Evolutionary conservation across 192 early-diverging fungal genomes (phyloP).

Genomic region (Pilaira anomala): DNA sequence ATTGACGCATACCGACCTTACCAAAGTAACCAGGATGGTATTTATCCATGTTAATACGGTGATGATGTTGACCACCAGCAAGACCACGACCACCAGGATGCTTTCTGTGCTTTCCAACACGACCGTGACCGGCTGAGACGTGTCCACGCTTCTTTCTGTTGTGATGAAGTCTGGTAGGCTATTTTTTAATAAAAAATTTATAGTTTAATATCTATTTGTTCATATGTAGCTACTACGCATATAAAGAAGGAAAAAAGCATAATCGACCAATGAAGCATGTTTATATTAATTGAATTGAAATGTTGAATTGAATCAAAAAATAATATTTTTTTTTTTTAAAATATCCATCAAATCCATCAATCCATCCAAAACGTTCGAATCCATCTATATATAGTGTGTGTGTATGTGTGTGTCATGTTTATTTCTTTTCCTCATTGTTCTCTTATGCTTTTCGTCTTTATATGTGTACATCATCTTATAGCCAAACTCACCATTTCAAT

Average conservation of each 20-base stretch:
- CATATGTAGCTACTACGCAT: neutral
- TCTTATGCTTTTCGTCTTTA: slow-evolving; percentile 36
- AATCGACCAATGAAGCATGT: neutral
- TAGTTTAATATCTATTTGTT: neutral
- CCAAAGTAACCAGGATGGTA: slow-evolving; percentile 99
- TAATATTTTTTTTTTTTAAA: neutral
- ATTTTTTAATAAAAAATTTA: slow-evolving; percentile 4
- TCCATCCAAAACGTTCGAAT: slow-evolving; percentile 7
- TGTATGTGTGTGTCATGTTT: neutral
- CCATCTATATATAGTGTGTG: slow-evolving; percentile 17
- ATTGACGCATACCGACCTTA: slow-evolving; percentile 99
- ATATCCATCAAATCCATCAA: slow-evolving; percentile 12
- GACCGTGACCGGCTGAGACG: slow-evolving; percentile 99
- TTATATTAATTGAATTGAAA: slow-evolving; percentile 10
- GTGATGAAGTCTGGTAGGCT: slow-evolving; percentile 83
- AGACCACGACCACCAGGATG: slow-evolving; percentile 99
- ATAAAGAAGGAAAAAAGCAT: neutral
- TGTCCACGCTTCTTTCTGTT: slow-evolving; percentile 98
- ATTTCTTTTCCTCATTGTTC: neutral
- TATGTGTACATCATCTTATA: neutral
- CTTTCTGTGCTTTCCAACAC: slow-evolving; percentile 99
- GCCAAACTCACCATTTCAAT: slow-evolving; percentile 12
- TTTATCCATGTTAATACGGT: slow-evolving; percentile 99
- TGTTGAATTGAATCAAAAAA: neutral
- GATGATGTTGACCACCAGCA: slow-evolving; percentile 99